Evolutionary conservation across 768 basidiomycete genomes (phyloP).

Genomic region (Tulasnella sp.): DNA sequence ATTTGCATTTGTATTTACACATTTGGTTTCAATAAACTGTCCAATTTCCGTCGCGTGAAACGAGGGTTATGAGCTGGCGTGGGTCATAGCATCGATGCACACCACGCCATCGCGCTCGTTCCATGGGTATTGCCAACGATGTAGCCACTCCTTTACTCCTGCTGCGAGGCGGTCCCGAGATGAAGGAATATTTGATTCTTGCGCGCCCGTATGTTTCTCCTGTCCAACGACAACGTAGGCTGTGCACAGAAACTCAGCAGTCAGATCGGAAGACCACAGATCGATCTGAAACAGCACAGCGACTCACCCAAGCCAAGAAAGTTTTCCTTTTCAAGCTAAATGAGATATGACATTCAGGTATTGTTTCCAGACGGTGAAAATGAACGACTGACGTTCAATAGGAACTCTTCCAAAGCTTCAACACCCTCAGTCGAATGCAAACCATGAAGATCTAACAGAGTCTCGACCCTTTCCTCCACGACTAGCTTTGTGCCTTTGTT

Average conservation of each 20-base stretch:
- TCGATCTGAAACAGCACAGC: too few species aligned
- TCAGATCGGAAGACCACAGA: too few species aligned
- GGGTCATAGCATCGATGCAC: constrained; percentile 78
- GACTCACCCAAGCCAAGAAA: constrained; percentile 72
- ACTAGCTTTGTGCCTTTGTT: constrained; percentile 37
- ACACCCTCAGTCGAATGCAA: constrained; percentile 89
- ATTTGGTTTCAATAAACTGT: too few species aligned
- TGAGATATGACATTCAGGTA: background rate
- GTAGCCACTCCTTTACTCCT: constrained; percentile 82
- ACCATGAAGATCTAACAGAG: constrained; percentile 82
- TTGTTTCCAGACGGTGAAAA: background rate
- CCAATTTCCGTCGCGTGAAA: too few species aligned
- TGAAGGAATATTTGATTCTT: constrained; percentile 69
- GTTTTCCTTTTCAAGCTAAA: constrained; percentile 73
- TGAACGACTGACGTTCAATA: constrained; percentile 58
- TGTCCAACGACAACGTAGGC: constrained; percentile 90
- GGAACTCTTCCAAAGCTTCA: constrained; percentile 80
- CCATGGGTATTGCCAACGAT: constrained; percentile 92
- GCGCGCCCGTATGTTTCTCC: constrained; percentile 91
- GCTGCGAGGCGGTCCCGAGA: constrained; percentile 75
- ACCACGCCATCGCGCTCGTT: constrained; percentile 83
- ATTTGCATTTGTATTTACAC: too few species aligned
- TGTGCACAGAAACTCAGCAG: constrained; percentile 24
- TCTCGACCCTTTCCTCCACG: constrained; percentile 84
- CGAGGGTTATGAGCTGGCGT: constrained; percentile 26